phyloP scores from a whole-genome alignment of 2,329 filamentous ascomycete species.

The Ophiostoma novo-ulmi region DNA sequence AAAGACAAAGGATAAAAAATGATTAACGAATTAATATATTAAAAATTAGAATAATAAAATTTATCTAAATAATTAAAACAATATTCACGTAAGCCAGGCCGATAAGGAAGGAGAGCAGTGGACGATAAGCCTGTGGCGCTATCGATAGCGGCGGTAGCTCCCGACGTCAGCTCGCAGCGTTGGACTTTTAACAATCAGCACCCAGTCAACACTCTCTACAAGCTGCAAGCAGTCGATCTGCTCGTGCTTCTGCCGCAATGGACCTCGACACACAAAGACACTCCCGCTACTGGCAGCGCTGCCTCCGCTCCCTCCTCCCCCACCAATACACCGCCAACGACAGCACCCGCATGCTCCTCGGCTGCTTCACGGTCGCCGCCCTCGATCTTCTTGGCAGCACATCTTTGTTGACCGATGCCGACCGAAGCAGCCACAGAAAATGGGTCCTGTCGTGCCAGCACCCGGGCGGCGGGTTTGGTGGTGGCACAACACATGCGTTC shows the following conservation, averaged over 20 bases:
- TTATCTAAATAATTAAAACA: background rate
- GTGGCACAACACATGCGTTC: conserved; percentile 65
- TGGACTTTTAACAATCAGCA: too few species aligned
- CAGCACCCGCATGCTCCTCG: conserved; percentile 82
- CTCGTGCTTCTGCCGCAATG: conserved; percentile 15
- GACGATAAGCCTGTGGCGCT: background rate
- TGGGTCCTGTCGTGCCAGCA: conserved; percentile 90
- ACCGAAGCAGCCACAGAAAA: conserved; percentile 47
- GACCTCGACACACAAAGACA: conserved; percentile 60
- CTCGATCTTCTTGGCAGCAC: conserved; percentile 68
- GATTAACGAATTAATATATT: background rate
- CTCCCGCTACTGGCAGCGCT: conserved; percentile 88
- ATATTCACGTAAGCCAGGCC: background rate
- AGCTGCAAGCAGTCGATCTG: background rate
- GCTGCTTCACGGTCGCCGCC: conserved; percentile 81
- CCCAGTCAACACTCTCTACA: background rate
- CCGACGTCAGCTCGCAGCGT: conserved; percentile 4
- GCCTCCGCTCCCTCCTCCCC: conserved; percentile 74
- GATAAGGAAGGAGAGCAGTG: background rate
- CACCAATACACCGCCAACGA: conserved; percentile 81
- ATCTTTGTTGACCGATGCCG: conserved; percentile 37
- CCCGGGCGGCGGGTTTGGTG: conserved; percentile 79
- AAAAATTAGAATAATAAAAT: background rate
- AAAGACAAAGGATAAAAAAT: background rate
- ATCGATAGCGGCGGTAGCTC: conserved; percentile 2